phyloP scores from a whole-genome alignment of 306 rosid genomes.

The Acacia crassicarpa region DNA sequence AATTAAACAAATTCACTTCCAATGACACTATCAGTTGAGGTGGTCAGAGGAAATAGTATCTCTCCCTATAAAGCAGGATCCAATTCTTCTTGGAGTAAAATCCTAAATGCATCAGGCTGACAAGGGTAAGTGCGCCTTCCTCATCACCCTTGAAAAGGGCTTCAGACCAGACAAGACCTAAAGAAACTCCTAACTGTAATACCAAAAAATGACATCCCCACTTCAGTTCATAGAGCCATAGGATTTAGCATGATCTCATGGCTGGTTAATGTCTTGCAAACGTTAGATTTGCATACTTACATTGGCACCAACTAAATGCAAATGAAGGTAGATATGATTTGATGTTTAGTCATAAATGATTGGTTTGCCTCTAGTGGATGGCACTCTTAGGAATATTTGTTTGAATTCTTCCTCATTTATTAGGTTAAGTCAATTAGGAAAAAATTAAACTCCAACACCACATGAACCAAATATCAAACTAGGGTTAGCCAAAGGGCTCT shows the following conservation, averaged over 20 bases:
- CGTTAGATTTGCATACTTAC: background rate
- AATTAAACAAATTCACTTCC: background rate
- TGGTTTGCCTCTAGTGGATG: background rate
- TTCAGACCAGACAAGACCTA: background rate
- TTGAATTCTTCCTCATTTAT: slow-evolving; percentile 22
- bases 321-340: background rate
- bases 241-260: background rate
- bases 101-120: background rate
- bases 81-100: background rate
- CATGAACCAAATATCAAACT: slow-evolving; percentile 16
- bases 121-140: background rate
- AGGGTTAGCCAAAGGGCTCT: slow-evolving; percentile 11
- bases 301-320: slow-evolving; percentile 16
- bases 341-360: background rate
- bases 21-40: background rate
- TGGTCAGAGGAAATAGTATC: background rate
- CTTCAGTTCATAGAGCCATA: background rate
- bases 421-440: background rate
- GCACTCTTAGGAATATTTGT: slow-evolving; percentile 17
- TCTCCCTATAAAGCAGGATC: background rate
- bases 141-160: background rate
- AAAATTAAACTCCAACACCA: slow-evolving; percentile 19
- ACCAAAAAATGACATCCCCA: background rate
- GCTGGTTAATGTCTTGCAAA: slow-evolving; percentile 2
- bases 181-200: background rate